Base-by-base conservation (phyloP, 1,284 basidiomycete genomes). In the Cutaneotrichosporon mucoides region DNA sequence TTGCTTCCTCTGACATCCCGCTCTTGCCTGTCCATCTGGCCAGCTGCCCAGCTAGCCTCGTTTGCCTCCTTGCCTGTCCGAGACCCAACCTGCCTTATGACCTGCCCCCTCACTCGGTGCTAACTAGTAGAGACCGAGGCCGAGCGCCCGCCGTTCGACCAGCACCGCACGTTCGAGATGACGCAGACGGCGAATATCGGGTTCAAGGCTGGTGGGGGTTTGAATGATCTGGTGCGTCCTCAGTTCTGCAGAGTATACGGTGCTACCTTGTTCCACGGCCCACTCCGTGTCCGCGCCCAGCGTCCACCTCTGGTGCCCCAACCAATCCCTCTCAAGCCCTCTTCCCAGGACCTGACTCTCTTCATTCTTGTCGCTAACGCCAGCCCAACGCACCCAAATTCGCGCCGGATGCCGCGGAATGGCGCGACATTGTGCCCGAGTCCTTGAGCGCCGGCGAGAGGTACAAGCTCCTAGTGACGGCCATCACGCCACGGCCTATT, bases 401-500 rank as follows among this genome's bases (percentile, higher is more conserved):
- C n/a, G 49, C 63, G 10, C 82, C 82, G 0, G 72, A 80, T 57
- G 76, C 81, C 41, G 75, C 72, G 13, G 83, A 82, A n/a, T 88
- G 84, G 82, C 84, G 79, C 58, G 78, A 79, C 37, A 76, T 88
- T 54, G 81, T 86, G 64, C 79, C 85, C 0, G 73, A 81, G 7
- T 77, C 79, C 44, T 79, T 84, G 53, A 79, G 80, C 10, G 66
- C 66, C 15, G 56, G 53, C 6, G 56, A 66, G 40, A 59, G 73
- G 37, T 78, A 78, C 71, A 77, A 76, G 68, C 47, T 58, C 13
- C 45, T 58, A 24, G 49, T 53, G 12, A 48, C 51, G 5, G 57
- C 51, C 12, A 51, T 58, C 4, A 53, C 75, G 0, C 88, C 88
- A 11, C 82, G 89, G 44, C 88, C 89, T 2, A 84, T 89, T 60